Evolutionary conservation across 2,329 filamentous ascomycete genomes (phyloP), one percentile per base, ranked within the genome.

Genomic region (Drechslerella stenobrocha): DNA sequence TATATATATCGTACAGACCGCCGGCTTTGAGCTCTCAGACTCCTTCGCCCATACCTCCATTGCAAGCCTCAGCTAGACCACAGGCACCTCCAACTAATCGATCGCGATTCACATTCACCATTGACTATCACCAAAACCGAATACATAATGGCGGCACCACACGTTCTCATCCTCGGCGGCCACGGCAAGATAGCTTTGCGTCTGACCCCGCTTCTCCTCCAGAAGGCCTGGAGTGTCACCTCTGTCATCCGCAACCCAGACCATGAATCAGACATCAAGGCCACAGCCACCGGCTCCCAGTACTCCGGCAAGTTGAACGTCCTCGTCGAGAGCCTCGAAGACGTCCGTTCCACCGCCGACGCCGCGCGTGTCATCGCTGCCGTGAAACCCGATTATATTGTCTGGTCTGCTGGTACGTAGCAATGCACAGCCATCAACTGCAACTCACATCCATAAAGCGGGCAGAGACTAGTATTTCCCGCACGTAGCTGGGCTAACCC

Each of bases 131-230:
- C n/a, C n/a, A n/a, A n/a, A n/a, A n/a, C n/a, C n/a, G n/a, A n/a
- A n/a, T n/a, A n/a, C n/a, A n/a, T n/a, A n/a, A n/a, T 67, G 63
- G 55, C 63, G 6, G 26, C 45, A 20, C 63, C 63, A 32, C 63
- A 67, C 26, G 64, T 69, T 22, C 34, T 69, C 26, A 61, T 69
- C 30, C 52, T 69, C 47, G 64, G 64, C 40, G 89, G 89, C 73
- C 88, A 91, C 78, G 89, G 89, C 78, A 89, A 90, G 75, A 77
- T 93, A 65, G 83, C 88, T 71, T 83, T 88, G 63, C 78, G 86
- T 42, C 81, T 93, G 35, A 93, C 89, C 6, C 87, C 87, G 1
- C 81, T 91, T 64, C 84, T 95, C 5, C 83, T 93, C 40, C 80
- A 84, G 51, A 84, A 85, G 71, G 83, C 83, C 30, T 92, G 88